Evolutionary conservation across 176 grass and related monocot species (phyloP).

Genomic region (Poa annua): DNA sequence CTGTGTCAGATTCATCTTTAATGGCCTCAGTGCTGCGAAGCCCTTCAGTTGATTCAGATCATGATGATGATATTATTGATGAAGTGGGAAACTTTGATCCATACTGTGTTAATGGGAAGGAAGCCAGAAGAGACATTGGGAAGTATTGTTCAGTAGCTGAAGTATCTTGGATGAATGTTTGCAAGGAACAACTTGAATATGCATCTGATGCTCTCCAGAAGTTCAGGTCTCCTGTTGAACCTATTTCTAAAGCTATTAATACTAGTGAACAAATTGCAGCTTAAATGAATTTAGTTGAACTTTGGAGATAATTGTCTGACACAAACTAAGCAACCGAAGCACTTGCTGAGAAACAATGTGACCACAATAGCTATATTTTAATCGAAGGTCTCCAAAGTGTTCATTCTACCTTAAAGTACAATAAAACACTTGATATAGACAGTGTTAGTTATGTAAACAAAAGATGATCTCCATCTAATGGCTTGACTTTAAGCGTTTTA

Average conservation of each 20-base stretch:
- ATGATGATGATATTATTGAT: slow-evolving; percentile 45
- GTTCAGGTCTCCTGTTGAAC: slow-evolving; percentile 69
- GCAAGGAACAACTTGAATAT: slow-evolving; percentile 91
- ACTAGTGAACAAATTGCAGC: slow-evolving; percentile 2
- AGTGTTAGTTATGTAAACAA: background rate
- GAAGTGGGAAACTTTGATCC: slow-evolving; percentile 68
- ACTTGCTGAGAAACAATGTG: background rate
- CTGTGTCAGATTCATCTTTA: slow-evolving; percentile 70
- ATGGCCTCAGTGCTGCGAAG: slow-evolving; percentile 56
- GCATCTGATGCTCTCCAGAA: slow-evolving; percentile 78
- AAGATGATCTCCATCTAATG: background rate
- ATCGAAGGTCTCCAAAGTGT: background rate
- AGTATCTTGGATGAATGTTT: slow-evolving; percentile 93
- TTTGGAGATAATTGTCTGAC: background rate
- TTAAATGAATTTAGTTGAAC: background rate
- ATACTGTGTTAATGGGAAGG: slow-evolving; percentile 81
- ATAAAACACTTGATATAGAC: background rate
- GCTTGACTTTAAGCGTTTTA: background rate
- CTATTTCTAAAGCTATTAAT: slow-evolving; percentile 13
- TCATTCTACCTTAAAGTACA: background rate
- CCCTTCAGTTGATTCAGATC: slow-evolving; percentile 61
- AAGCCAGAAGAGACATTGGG: slow-evolving; percentile 72
- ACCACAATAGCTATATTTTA: background rate
- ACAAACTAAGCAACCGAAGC: background rate
- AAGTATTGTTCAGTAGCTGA: slow-evolving; percentile 67